phyloP scores from a whole-genome alignment of 805 yeast species.

The Myxozyma neglecta region DNA sequence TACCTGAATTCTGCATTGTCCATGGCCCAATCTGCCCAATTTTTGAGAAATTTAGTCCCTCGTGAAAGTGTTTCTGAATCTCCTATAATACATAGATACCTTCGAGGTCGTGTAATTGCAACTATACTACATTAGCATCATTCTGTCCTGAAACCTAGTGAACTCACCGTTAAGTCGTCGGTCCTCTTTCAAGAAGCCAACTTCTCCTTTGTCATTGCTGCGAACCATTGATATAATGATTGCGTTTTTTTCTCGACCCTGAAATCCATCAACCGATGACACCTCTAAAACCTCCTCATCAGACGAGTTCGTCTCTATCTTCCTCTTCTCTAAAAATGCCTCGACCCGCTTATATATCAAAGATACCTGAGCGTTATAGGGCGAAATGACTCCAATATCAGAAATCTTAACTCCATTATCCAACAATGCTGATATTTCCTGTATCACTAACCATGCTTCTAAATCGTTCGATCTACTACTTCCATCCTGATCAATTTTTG shows the following conservation, averaged over 20 bases:
- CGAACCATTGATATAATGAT: conserved; percentile 80
- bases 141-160: not conserved
- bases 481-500: conserved; percentile 25
- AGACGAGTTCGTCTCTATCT: conserved; percentile 32
- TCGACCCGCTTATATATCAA: conserved; percentile 52
- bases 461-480: conserved; percentile 71
- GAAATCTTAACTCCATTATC: conserved; percentile 53
- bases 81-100: conserved; percentile 84
- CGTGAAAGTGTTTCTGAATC: conserved; percentile 69
- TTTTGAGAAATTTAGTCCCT: conserved; percentile 48
- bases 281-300: conserved; percentile 59
- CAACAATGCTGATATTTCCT: conserved; percentile 56
- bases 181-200: conserved; percentile 80
- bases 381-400: conserved; percentile 82
- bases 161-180: conserved; percentile 61
- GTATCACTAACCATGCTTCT: conserved; percentile 63
- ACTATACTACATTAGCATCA: conserved; percentile 44
- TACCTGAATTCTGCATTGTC: conserved; percentile 65
- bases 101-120: conserved; percentile 85
- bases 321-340: conserved; percentile 24
- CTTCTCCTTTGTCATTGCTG: conserved; percentile 65
- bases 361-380: conserved; percentile 85
- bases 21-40: conserved; percentile 73
- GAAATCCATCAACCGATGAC: conserved; percentile 93
- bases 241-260: conserved; percentile 91